Conservation (phyloP, 2,329 filamentous ascomycete genomes). For the Teratosphaeria gauchensis region DNA sequence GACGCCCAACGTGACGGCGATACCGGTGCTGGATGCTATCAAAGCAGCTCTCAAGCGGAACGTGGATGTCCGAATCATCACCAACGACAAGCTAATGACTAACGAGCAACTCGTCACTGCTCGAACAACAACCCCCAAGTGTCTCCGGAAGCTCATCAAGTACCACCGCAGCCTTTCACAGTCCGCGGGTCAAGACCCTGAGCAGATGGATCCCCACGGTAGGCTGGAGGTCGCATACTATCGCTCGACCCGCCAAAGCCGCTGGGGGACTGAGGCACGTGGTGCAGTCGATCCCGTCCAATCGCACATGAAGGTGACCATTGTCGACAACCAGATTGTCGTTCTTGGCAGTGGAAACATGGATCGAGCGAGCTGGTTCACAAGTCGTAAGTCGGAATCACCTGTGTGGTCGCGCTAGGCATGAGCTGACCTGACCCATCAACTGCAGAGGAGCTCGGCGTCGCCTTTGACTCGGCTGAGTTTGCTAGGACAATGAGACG, state of each 20-base stretch:
- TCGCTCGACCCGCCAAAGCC: background rate
- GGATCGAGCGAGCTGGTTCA: slow-evolving; percentile 79
- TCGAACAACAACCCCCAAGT: slow-evolving; percentile 60
- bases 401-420: slow-evolving; percentile 43
- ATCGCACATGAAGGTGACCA: slow-evolving; percentile 66
- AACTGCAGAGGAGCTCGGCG: background rate
- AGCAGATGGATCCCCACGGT: slow-evolving; percentile 29
- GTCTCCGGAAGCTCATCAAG: slow-evolving; percentile 50
- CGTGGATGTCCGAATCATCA: slow-evolving; percentile 47
- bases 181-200: slow-evolving; percentile 2
- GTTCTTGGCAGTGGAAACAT: slow-evolving; percentile 74
- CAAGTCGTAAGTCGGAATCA: slow-evolving; percentile 57
- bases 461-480: slow-evolving; percentile 1
- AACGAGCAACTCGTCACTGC: slow-evolving; percentile 74
- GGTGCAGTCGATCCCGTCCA: slow-evolving; percentile 53
- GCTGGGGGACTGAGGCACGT: slow-evolving; percentile 18
- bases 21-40: slow-evolving; percentile 53
- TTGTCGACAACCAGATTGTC: slow-evolving; percentile 58
- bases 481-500: background rate
- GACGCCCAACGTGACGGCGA: slow-evolving; percentile 68
- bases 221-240: slow-evolving; percentile 52
- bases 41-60: slow-evolving; percentile 54
- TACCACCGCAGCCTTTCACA: slow-evolving; percentile 32
- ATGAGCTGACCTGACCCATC: background rate
- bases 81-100: slow-evolving; percentile 32